Evolutionary conservation across 768 basidiomycete genomes (phyloP), one percentile per base, ranked within the genome.

Genomic region (Pleurotus eryngii): DNA sequence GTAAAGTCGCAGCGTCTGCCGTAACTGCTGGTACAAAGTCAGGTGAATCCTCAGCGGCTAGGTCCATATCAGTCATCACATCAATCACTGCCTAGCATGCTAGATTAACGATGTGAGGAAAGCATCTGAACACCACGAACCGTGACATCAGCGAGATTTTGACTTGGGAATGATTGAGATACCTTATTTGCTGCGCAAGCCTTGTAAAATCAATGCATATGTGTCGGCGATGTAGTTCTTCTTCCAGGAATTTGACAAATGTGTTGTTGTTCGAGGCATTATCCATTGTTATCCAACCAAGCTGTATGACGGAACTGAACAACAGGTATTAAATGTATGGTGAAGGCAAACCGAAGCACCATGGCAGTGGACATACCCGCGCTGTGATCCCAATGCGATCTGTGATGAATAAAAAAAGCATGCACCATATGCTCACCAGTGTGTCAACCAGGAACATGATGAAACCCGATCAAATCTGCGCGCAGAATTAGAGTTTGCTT

Each of bases 231-330:
- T 20, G 9, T 5, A 72, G 60, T 42, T 64, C 61, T 6, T 37
- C 17, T 48, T 65, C 64, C 11, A 74, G 62, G 5, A 26, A 27
- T 15, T n/a, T 12, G 61, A 71, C 63, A 22, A 71, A 67, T 2
- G 66, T 73, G 48, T 73, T 65, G 58, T 74, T 75, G 53, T 72
- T 74, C 4, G 60, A 59, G 0, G 71, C 68, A 54, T 75, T 74
- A 55, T 73, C 71, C 5, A 69, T 24, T 0, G 72, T 73, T 14
- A 75, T 51, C 69, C 70, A 73, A 5, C 76, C 75, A 64, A 76
- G 69, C 75, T 76, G 57, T n/a, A 14, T 26, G 20, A 30, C 27
- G 7, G 27, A 9, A 9, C 27, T 1, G 9, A 9, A 30, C 6
- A 30, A 30, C 27, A 30, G 9, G 1, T 9, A 30, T 6, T 37